These are phyloP conservation scores for Solanum phureja DNA, from an alignment of 257 asterid genomes.

Conservation along the genomic window DNA sequence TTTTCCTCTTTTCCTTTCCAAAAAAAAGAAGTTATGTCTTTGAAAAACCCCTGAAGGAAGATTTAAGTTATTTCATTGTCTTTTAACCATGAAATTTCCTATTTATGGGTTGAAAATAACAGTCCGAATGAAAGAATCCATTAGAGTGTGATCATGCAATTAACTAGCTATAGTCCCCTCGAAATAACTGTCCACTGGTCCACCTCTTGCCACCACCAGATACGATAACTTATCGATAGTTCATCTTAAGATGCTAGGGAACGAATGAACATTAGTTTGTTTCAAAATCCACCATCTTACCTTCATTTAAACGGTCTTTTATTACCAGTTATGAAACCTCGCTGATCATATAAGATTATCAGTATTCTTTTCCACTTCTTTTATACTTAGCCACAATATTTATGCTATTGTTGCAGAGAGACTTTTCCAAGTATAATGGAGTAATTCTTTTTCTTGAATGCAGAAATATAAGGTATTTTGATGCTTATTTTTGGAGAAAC, in stretches of 20 bases:
- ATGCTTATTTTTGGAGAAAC: background rate
- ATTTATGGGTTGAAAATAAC: background rate
- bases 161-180: background rate
- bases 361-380: background rate
- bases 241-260: background rate
- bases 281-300: background rate
- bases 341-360: background rate
- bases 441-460: background rate
- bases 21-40: background rate
- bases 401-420: background rate
- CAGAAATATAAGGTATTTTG: background rate
- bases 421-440: background rate
- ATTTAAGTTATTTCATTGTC: background rate
- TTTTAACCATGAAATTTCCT: background rate
- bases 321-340: background rate
- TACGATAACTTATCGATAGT: background rate
- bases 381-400: background rate
- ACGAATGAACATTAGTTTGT: background rate
- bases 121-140: background rate
- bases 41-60: background rate
- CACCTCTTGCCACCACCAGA: background rate
- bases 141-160: background rate
- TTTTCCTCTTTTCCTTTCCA: background rate
- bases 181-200: background rate
- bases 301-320: background rate